phyloP scores from a whole-genome alignment of 2,329 filamentous ascomycete genomes.

The Alternaria consortialis region DNA sequence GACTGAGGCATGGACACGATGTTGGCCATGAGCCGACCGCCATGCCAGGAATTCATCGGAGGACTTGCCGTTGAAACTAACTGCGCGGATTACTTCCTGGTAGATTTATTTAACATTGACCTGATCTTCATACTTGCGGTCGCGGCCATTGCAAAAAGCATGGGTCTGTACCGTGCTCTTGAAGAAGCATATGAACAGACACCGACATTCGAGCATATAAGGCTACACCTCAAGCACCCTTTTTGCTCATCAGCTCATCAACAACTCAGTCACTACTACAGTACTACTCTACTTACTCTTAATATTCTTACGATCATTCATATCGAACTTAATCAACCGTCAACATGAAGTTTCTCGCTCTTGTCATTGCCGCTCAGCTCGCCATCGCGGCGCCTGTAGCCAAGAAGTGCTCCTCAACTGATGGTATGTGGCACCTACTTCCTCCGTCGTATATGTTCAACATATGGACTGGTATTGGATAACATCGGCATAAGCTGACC shows the following conservation, averaged over 20 bases:
- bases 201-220: neutral
- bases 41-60: neutral
- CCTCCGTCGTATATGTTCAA: neutral
- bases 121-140: neutral
- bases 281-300: neutral
- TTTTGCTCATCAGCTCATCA: neutral
- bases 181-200: constrained; percentile 2
- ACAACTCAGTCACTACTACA: constrained; percentile 3
- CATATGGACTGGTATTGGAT: too few species aligned
- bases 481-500: neutral
- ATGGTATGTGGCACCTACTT: neutral
- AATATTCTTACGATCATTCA: constrained; percentile 7
- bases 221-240: neutral
- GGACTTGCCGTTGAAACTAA: neutral
- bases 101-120: constrained; percentile 1
- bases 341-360: constrained; percentile 4
- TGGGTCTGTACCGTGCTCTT: neutral
- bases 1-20: neutral
- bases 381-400: neutral
- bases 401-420: neutral
- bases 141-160: neutral
- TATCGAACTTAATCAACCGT: neutral
- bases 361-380: neutral
- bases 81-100: neutral
- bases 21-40: neutral